Evolutionary conservation across 2,329 filamentous ascomycete genomes (phyloP), one percentile per base, ranked within the genome.

Genomic region (Talaromyces piceae): DNA sequence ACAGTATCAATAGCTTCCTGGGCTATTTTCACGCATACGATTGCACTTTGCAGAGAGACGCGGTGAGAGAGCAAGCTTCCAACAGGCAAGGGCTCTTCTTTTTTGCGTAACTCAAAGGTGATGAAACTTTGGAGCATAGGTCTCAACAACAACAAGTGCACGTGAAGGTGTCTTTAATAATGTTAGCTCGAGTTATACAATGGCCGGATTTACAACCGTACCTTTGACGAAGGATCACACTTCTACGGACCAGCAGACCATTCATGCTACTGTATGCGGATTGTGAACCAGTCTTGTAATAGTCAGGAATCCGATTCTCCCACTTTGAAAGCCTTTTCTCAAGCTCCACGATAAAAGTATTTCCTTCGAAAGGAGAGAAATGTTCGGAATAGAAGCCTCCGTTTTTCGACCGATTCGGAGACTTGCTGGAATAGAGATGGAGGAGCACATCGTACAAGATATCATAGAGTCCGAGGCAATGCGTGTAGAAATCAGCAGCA

Each of bases 171-270:
- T 37, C 20, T 44, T 22, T 18, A 33, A 45, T 12, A 18, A 33
- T 47, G 13, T 46, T 28, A 46, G 44, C 18, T 22, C n/a, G 16
- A 20, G 26, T 8, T 31, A 30, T 6, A 30, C 13, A 20, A 46
- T 46, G 28, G 25, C 3, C 11, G 5, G n/a, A 12, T 7, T 46
- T 31, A 33, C 41, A 5, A 28, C 12, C 20, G 28, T 11, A 50
- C 48, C 48, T 44, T 16, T 50, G 48, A 50, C 30, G 48, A 50
- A 50, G 48, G 13, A 50, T 37, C 5, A 45, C 48, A 25, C 27
- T 28, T 37, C 27, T 26, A n/a, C 48, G 41, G 22, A 23, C 18
- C 6, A 39, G 23, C 27, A 37, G 16, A 11, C 20, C 28, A 37
- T 50, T 45, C 16, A 26, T 25, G 18, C 30, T 39, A 41, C 8